These are phyloP conservation scores for Globisporangium canariense DNA, from an alignment of 352 stramenopile genomes.

Conservation along the genomic window DNA sequence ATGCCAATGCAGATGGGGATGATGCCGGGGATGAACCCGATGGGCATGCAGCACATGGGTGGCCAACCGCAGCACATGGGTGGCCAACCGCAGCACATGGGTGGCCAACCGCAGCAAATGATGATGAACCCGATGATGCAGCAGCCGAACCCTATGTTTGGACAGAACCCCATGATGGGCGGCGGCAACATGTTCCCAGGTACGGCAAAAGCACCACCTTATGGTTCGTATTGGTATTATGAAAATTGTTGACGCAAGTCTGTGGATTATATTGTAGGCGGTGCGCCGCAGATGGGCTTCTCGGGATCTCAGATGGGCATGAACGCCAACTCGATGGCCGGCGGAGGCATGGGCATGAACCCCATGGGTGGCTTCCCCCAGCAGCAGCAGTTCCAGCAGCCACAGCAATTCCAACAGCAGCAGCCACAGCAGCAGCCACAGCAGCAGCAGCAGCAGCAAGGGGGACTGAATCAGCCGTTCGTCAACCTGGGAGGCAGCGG, in stretches of 20 bases:
- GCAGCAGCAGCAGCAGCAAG: slow-evolving; percentile 34
- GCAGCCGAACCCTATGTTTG: slow-evolving; percentile 31
- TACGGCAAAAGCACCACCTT: slow-evolving; percentile 17
- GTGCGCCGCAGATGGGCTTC: slow-evolving; percentile 45
- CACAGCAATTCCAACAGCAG: slow-evolving; percentile 24
- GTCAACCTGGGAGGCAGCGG: slow-evolving; percentile 56
- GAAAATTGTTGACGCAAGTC: not conserved
- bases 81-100: slow-evolving; percentile 5
- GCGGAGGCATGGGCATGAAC: slow-evolving; percentile 48
- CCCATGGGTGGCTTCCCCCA: slow-evolving; percentile 47
- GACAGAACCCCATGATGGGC: slow-evolving; percentile 40
- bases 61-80: slow-evolving; percentile 7
- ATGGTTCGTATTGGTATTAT: not conserved
- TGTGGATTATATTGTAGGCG: slow-evolving; percentile 21
- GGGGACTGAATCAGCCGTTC: slow-evolving; percentile 73
- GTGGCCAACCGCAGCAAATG: slow-evolving; percentile 1
- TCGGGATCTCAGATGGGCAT: slow-evolving; percentile 49
- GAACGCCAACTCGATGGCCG: slow-evolving; percentile 43
- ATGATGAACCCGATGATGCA: slow-evolving; percentile 41
- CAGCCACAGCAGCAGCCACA: slow-evolving; percentile 34
- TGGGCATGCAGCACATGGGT: slow-evolving; percentile 22
- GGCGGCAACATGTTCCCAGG: slow-evolving; percentile 44
- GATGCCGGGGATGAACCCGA: slow-evolving; percentile 40
- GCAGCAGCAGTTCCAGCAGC: slow-evolving; percentile 32
- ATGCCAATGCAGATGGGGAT: slow-evolving; percentile 26